Base-by-base conservation (phyloP, 202 grass and related monocot genomes). In the Bolboschoenoplectus hybrid region DNA sequence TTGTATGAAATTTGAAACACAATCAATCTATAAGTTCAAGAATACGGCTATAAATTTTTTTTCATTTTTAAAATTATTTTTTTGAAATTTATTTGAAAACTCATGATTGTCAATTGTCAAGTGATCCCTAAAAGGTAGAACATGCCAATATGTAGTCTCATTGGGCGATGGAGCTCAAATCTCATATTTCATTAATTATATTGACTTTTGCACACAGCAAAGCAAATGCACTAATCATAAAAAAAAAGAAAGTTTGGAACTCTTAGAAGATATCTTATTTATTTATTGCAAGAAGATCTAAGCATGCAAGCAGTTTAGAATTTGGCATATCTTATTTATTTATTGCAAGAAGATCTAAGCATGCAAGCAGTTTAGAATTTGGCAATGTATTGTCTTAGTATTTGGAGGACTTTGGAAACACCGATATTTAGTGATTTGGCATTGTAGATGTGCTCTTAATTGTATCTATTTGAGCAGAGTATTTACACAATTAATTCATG, bases 401-500 rank as follows among this genome's bases (percentile, higher is more conserved):
- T 16, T 70, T 44, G 43, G 6, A 69, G 39, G 44, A 41, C 40
- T 7, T n/a, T 8, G 67, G 36, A 41, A 43, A 44, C 39, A n/a
- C 5, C 39, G 14, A 70, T 70, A 70, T 70, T 44, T 44, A 9
- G 14, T 70, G 39, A 44, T 70, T 44, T 44, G 67, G 39, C 0
- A 2, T 39, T 67, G 20, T 39, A 11, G 1, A 13, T 39, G 55
- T 3, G 14, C 14, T 67, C 39, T 8, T 70, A n/a, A 70, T 26
- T 26, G 26, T 26, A 26, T 70, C 67, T n/a, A 2, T 39, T 7
- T 70, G 39, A n/a, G 1, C 6, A 39, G 32, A 67, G 36, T 70
- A 70, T 32, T 39, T 70, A 70, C 39, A 70, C 62, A 45, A 70
- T 66, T 38, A 66, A 66, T 44, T 70, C 39, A 70, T 70, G 67